A percentile compares a stretch with the other conserved stretches of the same genome.
Conservation (phyloP, 371 early-diverging fungal genomes). For the Conidiobolus incongruus region DNA sequence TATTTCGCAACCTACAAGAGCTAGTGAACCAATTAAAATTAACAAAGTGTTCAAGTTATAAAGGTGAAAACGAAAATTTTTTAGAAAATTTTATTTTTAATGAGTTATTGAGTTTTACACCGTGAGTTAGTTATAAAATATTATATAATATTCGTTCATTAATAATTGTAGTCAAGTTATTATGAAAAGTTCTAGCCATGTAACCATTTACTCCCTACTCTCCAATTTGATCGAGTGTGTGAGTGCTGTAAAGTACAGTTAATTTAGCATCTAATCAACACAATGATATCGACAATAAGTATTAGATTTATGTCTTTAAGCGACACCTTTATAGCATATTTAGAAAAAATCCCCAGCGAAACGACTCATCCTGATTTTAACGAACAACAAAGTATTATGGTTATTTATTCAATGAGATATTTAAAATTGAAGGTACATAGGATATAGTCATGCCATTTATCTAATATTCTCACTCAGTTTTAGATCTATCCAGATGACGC, state of each 20-base stretch:
- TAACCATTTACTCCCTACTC: conserved; percentile 69
- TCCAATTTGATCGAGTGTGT: conserved; percentile 72
- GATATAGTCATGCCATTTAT: neutral
- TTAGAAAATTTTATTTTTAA: conserved; percentile 1
- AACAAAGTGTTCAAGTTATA: neutral
- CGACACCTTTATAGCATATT: conserved; percentile 75
- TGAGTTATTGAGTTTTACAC: neutral
- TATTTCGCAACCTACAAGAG: neutral
- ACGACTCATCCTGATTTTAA: conserved; percentile 20
- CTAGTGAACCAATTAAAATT: neutral
- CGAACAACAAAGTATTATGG: conserved; percentile 62
- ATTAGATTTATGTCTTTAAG: conserved; percentile 70
- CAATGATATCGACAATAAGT: neutral
- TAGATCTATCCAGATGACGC: conserved; percentile 79
- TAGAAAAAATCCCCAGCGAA: conserved; percentile 35
- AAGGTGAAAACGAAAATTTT: neutral
- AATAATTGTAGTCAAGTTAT: conserved; percentile 32
- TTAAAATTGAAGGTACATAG: conserved; percentile 52
- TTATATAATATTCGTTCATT: neutral
- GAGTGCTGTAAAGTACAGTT: conserved; percentile 39
- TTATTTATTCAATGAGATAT: conserved; percentile 75
- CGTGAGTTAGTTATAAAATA: neutral
- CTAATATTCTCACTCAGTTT: neutral
- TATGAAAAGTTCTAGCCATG: conserved; percentile 48
- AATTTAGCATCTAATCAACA: neutral